Percentiles rank a stretch among this genome's conserved stretches.
Evolutionary conservation across 2,329 filamentous ascomycete genomes (phyloP).

Genomic region (Penicillium sp.): DNA sequence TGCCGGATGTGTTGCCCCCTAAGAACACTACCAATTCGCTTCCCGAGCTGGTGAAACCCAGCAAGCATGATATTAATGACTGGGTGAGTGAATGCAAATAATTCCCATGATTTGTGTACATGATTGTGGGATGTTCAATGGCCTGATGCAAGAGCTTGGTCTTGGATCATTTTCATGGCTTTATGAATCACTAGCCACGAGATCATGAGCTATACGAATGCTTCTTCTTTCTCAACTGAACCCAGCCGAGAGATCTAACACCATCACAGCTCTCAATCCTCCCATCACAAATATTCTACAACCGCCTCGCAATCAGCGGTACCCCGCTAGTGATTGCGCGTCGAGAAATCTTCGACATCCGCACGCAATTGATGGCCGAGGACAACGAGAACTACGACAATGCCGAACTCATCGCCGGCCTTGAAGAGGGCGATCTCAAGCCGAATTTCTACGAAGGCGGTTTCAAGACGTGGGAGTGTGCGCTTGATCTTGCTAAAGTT

Average conservation of each 20-base stretch:
- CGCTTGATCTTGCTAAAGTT: conserved; percentile 58
- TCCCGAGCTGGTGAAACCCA: conserved; percentile 39
- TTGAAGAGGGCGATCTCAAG: conserved; percentile 59
- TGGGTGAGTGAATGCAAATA: conserved; percentile 45
- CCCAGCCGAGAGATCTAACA: conserved; percentile 7
- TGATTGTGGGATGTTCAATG: neutral
- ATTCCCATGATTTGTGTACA: no score
- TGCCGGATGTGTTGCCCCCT: conserved; percentile 14
- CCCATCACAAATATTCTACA: conserved; percentile 63
- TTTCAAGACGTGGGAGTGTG: conserved; percentile 71
- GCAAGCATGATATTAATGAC: conserved; percentile 49
- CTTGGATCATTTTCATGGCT: no score
- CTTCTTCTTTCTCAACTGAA: neutral
- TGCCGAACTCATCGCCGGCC: conserved; percentile 48
- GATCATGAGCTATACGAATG: neutral
- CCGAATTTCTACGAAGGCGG: conserved; percentile 67
- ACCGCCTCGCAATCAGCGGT: conserved; percentile 49
- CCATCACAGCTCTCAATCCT: conserved; percentile 53
- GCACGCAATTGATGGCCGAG: conserved; percentile 65
- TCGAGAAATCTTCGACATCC: conserved; percentile 65
- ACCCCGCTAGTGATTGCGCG: conserved; percentile 49
- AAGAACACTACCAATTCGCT: conserved; percentile 21
- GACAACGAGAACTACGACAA: conserved; percentile 46
- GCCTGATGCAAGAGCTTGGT: no score
- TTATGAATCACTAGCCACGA: no score